phyloP scores from a whole-genome alignment of 2,329 filamentous ascomycete species.

The Sphaceloma murrayae region DNA sequence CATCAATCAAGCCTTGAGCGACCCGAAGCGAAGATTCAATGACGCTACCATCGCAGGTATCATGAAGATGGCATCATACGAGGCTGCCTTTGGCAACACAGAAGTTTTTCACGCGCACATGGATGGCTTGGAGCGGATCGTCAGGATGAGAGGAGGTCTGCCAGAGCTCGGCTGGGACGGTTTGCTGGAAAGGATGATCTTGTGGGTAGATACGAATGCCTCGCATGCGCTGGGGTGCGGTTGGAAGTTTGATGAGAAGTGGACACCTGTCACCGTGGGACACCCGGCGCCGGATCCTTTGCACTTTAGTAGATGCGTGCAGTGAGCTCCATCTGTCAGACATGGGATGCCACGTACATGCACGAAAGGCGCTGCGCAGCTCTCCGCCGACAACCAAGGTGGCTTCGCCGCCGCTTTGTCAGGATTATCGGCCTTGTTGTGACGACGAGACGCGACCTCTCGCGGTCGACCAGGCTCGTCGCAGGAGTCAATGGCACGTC shows the following conservation, averaged over 20 bases:
- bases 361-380: no score
- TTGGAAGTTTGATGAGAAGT: slow-evolving; percentile 14
- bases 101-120: slow-evolving; percentile 40
- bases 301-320: slow-evolving; percentile 2
- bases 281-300: not conserved
- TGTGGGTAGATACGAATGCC: slow-evolving; percentile 33
- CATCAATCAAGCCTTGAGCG: slow-evolving; percentile 11
- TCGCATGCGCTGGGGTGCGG: slow-evolving; percentile 8
- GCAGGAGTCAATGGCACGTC: no score
- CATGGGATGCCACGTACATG: no score
- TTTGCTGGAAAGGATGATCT: slow-evolving; percentile 37
- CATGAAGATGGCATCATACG: slow-evolving; percentile 44
- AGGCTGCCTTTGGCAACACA: slow-evolving; percentile 41
- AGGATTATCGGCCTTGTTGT: no score
- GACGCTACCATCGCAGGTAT: slow-evolving; percentile 41
- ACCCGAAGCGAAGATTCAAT: slow-evolving; percentile 19
- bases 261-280: slow-evolving; percentile 1
- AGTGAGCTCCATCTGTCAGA: no score
- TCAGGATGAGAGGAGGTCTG: slow-evolving; percentile 39
- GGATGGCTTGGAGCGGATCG: slow-evolving; percentile 36
- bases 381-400: no score
- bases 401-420: no score
- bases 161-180: slow-evolving; percentile 37
- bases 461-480: no score
- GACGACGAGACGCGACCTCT: no score